phyloP scores from a whole-genome alignment of 192 early-diverging fungal species.

The Backusella australiensis region DNA sequence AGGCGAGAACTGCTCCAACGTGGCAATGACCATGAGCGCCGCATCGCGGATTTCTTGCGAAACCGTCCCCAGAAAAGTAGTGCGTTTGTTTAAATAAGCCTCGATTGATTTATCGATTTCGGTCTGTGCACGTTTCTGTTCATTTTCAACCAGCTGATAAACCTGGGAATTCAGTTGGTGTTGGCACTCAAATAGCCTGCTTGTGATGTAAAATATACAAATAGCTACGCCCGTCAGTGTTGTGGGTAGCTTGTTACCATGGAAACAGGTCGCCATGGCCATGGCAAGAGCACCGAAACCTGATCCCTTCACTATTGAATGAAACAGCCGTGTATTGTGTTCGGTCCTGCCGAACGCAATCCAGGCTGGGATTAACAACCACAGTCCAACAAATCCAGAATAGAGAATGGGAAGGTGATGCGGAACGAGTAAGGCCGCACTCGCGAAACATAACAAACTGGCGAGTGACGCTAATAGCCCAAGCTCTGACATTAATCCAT shows the following conservation, averaged over 20 bases:
- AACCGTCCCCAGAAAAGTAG: slow-evolving; percentile 30
- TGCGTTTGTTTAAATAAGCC: neutral
- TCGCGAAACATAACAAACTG: neutral
- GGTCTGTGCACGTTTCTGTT: neutral
- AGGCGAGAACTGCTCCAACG: slow-evolving; percentile 52
- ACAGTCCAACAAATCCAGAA: neutral
- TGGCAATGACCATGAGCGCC: slow-evolving; percentile 42
- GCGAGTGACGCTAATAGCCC: neutral
- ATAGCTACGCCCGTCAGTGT: neutral
- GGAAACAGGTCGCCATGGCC: neutral
- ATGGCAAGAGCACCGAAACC: neutral
- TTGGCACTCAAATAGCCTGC: neutral
- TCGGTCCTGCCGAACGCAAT: slow-evolving; percentile 2
- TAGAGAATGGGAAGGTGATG: neutral
- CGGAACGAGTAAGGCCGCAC: neutral
- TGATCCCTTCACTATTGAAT: neutral
- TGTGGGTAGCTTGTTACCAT: neutral
- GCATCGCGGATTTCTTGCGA: slow-evolving; percentile 43
- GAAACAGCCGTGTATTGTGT: neutral
- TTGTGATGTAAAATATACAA: neutral
- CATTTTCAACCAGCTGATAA: neutral
- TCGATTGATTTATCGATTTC: neutral
- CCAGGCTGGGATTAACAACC: neutral
- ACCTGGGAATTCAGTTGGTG: neutral
- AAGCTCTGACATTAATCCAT: neutral